Evolutionary conservation across 31 red algal genomes (phyloP), one percentile per base, ranked within the genome.

Genomic region (Odonthalia washingtoniensis): DNA sequence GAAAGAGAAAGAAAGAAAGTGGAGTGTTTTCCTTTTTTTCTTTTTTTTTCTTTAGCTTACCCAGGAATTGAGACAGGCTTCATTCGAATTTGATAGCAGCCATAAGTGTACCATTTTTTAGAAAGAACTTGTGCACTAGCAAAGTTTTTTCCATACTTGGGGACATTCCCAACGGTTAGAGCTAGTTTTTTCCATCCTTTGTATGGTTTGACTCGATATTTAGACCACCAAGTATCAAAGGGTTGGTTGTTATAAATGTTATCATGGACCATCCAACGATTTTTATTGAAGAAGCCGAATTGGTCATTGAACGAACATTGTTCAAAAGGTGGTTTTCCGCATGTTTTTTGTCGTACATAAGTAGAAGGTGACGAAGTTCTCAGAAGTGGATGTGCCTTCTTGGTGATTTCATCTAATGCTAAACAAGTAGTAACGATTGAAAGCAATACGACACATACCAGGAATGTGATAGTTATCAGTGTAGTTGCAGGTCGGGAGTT

Each of bases 41-140:
- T n/a, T n/a, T n/a, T n/a, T n/a, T n/a, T 57, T 57, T 57, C 9
- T 21, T 57, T 57, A 57, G 21, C 49, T 57, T 57, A 57, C 49
- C 49, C 49, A 14, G 49, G 49, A 21, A 57, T 14, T 57, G 49
- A 57, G 21, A 57, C 68, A 14, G 90, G 90, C 40, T 79, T 78
- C 90, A 92, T 92, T 1, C 90, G 75, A 40, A 92, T 82, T 65
- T 80, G 70, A 65, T 92, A 92, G 42, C 90, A 92, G 40, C 90
- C 90, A 36, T 86, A 87, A 14, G 82, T 82, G 68, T 92, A 74
- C 82, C 82, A 92, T 27, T 63, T 44, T 0, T 63, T 65, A 1
- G 82, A 75, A 65, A 65, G 73, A 26, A 87, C 2, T 65, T 92
- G 67, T 1, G 80, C 90, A 34, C 72, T 69, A 14, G 64, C 67